Base-by-base conservation (phyloP, 768 basidiomycete genomes). In the Gelatoporia subvermispora region DNA sequence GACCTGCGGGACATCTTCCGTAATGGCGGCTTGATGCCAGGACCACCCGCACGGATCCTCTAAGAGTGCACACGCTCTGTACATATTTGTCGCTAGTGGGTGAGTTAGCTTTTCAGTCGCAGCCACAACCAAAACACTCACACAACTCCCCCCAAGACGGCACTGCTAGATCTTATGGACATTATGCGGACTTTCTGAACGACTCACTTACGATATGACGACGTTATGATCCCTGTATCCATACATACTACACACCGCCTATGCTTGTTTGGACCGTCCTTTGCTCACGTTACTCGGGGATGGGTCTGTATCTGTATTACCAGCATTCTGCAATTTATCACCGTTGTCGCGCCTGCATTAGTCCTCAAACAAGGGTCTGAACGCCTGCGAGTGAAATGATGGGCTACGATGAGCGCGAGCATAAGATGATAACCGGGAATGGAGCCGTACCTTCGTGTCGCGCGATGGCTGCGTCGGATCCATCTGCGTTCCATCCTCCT, bases 331-430 rank as follows among this genome's bases (percentile, higher is more conserved):
- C n/a, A 16, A 22, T 25, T 7, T 42, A 22, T 42, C 22, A 8
- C 13, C 16, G 11, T 42, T n/a, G 18, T 23, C 7, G n/a, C 22
- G 20, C 9, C 22, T 8, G 41, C 22, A 8, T 49, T 44, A 66
- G 35, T 66, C 65, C 35, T 63, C 62, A 49, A 66, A 66, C 25
- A 66, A 42, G 18, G 65, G 65, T 34, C 54, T 53, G 57, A 66
- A 66, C 11, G 45, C 50, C 65, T 66, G 40, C 7, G 25, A 5
- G 20, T 1, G 15, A 5, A 13, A 20, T 20, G 4, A 34, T 55
- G 18, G n/a, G n/a, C n/a, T 63, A 46, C 24, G 11, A 17, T 21
- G 18, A 7, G 10, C 31, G 10, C 13, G 18, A 17, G 43, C 17
- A 18, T 28, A 4, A 8, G 18, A 3, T 4, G 37, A 18, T 24